Evolutionary conservation across 768 basidiomycete species (phyloP).

Genomic region (Auricularia cornea): DNA sequence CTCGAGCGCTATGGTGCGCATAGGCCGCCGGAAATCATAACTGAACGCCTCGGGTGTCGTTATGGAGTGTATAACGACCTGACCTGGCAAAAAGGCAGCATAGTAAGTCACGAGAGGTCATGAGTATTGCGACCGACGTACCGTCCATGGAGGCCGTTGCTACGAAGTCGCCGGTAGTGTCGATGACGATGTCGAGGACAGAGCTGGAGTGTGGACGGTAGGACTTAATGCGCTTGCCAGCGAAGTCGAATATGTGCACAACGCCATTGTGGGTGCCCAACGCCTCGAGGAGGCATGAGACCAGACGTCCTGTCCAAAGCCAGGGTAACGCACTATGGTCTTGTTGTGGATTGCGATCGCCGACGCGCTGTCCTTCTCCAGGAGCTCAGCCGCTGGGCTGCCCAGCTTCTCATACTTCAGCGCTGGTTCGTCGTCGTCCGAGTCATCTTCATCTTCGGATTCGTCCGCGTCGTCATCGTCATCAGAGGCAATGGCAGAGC

Average conservation of each 20-base stretch:
- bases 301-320: not conserved
- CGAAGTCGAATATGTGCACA: slow-evolving; percentile 72
- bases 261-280: slow-evolving; percentile 92
- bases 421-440: slow-evolving; percentile 84
- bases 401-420: slow-evolving; percentile 84
- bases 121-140: slow-evolving; percentile 28
- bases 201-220: slow-evolving; percentile 88
- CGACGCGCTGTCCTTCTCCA: slow-evolving; percentile 86
- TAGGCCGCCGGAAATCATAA: slow-evolving; percentile 87
- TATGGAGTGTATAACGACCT: slow-evolving; percentile 80
- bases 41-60: slow-evolving; percentile 71
- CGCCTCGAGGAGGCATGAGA: slow-evolving; percentile 40
- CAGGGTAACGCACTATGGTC: slow-evolving; percentile 46
- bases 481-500: not conserved
- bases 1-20: slow-evolving; percentile 84
- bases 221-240: slow-evolving; percentile 77
- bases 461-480: slow-evolving; percentile 31
- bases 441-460: slow-evolving; percentile 47
- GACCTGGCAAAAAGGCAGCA: slow-evolving; percentile 46
- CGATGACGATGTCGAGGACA: slow-evolving; percentile 76
- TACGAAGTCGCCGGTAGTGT: slow-evolving; percentile 79
- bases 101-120: not conserved
- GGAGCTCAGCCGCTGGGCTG: slow-evolving; percentile 62
- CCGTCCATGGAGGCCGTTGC: slow-evolving; percentile 93
- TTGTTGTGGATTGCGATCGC: slow-evolving; percentile 69